phyloP scores from a whole-genome alignment of 2,329 filamentous ascomycete genomes.

The Massarina eburnea region DNA sequence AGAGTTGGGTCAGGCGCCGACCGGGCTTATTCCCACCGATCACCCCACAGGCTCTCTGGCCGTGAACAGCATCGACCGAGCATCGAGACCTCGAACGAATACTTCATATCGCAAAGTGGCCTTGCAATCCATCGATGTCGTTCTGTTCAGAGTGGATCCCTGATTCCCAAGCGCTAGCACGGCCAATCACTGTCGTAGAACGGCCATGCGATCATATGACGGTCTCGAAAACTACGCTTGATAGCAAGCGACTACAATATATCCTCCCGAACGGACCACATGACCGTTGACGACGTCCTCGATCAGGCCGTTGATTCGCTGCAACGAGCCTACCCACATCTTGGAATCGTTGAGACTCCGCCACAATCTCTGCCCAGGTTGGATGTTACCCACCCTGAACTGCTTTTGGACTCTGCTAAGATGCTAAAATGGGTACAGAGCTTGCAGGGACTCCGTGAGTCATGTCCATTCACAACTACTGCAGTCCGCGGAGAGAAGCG shows the following conservation, averaged over 20 bases:
- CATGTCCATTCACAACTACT: neutral
- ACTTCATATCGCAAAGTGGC: neutral
- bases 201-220: conserved; percentile 34
- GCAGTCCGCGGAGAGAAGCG: neutral
- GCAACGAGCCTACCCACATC: conserved; percentile 14
- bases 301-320: conserved; percentile 26
- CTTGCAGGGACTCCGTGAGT: neutral
- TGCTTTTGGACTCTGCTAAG: neutral
- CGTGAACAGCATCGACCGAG: neutral
- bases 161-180: conserved; percentile 4
- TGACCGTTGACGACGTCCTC: conserved; percentile 21
- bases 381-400: conserved; percentile 4
- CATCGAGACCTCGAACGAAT: neutral
- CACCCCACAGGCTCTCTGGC: neutral
- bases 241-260: conserved; percentile 16
- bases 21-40: neutral
- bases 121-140: neutral
- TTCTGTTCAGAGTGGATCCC: neutral
- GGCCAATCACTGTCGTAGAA: conserved; percentile 5
- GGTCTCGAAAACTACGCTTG: conserved; percentile 20
- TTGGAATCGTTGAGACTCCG: conserved; percentile 26
- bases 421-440: neutral
- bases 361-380: conserved; percentile 17
- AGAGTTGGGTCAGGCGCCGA: neutral
- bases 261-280: conserved; percentile 17